Conservation (phyloP, 805 yeast species). For the Lipomyces chichibuensis region DNA sequence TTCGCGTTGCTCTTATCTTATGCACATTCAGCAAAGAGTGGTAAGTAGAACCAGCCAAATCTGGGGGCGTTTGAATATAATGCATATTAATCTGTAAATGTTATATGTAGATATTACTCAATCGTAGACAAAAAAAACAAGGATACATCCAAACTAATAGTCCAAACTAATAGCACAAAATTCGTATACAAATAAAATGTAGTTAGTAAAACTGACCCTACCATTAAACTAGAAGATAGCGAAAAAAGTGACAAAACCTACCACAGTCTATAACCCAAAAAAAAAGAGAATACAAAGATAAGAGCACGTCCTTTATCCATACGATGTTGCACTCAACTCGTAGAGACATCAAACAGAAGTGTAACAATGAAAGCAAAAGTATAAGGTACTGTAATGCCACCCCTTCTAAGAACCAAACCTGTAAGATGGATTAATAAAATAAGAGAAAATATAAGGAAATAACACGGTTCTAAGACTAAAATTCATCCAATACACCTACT, state of each 20-base stretch:
- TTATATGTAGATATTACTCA: neutral
- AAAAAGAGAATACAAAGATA: neutral
- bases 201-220: neutral
- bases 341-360: neutral
- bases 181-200: neutral
- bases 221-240: neutral
- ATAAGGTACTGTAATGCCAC: neutral
- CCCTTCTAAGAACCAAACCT: neutral
- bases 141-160: neutral
- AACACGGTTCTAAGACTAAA: neutral
- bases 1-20: no score
- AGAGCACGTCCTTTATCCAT: neutral
- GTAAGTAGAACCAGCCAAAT: neutral
- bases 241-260: neutral
- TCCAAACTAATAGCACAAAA: neutral
- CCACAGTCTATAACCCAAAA: neutral
- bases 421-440: neutral
- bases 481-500: slow-evolving; percentile 3
- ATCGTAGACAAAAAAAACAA: neutral
- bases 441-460: neutral
- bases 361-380: neutral
- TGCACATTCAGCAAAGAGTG: no score
- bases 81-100: neutral
- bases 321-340: neutral
- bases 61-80: no score